A percentile compares a stretch with the other conserved stretches of the same genome.
Evolutionary conservation across 768 basidiomycete species (phyloP).

Genomic region (Kwoniella shandongensis): DNA sequence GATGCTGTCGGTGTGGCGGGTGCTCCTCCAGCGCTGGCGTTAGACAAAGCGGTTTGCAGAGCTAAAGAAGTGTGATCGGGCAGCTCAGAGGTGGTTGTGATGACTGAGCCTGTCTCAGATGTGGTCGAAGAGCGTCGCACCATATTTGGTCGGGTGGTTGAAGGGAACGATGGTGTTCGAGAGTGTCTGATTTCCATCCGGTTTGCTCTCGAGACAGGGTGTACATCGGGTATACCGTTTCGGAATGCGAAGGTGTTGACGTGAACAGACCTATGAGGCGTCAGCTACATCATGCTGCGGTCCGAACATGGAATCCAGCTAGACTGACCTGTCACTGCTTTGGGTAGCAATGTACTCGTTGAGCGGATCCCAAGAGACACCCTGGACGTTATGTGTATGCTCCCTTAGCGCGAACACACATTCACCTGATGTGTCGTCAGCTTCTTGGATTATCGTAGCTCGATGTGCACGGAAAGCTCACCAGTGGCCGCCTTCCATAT

Average conservation of each 20-base stretch:
- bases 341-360: conserved; percentile 98
- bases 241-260: conserved; percentile 80
- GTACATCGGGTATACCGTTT: conserved; percentile 79
- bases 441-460: not conserved
- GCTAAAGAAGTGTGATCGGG: conserved; percentile 58
- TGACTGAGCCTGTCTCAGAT: conserved; percentile 72
- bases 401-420: conserved; percentile 60
- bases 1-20: conserved; percentile 50
- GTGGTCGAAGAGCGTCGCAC: conserved; percentile 70
- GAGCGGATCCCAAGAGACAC: conserved; percentile 97
- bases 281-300: not conserved
- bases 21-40: conserved; percentile 35
- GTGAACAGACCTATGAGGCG: conserved; percentile 68
- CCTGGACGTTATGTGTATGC: conserved; percentile 95
- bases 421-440: conserved; percentile 36
- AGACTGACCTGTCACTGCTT: conserved; percentile 75
- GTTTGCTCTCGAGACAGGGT: conserved; percentile 85
- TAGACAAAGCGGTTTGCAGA: conserved; percentile 32
- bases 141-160: conserved; percentile 54
- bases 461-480: conserved; percentile 20
- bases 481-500: conserved; percentile 50
- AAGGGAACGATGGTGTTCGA: conserved; percentile 51
- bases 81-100: conserved; percentile 61
- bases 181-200: conserved; percentile 56
- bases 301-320: not conserved